These are phyloP conservation scores for Trichosporon faecale DNA, from an alignment of 1,284 basidiomycete species.

Conservation along the genomic window DNA sequence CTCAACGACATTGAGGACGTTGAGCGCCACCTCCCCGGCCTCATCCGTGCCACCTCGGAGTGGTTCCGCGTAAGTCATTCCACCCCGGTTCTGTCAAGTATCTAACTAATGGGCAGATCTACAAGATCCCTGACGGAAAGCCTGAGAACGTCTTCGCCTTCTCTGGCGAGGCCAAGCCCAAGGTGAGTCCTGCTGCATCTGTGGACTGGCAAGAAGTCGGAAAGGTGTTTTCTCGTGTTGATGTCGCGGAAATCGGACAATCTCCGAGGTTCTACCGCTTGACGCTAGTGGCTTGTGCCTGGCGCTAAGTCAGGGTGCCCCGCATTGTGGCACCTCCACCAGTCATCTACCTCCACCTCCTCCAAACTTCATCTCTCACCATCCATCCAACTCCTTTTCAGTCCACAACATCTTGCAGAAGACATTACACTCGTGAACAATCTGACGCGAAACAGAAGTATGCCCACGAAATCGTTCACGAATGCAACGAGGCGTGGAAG, in stretches of 20 bases:
- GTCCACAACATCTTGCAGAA: neutral
- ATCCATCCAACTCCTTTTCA: neutral
- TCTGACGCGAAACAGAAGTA: conserved; percentile 62
- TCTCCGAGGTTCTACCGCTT: neutral
- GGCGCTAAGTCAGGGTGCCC: neutral
- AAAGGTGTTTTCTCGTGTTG: neutral
- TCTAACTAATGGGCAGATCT: conserved; percentile 72
- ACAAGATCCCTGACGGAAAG: conserved; percentile 97
- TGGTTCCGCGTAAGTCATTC: conserved; percentile 61
- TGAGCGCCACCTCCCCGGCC: conserved; percentile 93
- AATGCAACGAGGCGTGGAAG: conserved; percentile 98
- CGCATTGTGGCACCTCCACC: neutral
- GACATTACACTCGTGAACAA: neutral
- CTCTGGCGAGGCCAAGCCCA: conserved; percentile 99
- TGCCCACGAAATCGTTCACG: conserved; percentile 96
- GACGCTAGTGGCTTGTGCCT: neutral
- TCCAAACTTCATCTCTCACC: neutral
- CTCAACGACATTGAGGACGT: conserved; percentile 99
- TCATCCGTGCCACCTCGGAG: conserved; percentile 94
- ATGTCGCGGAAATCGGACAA: neutral
- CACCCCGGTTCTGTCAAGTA: neutral
- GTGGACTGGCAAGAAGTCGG: neutral
- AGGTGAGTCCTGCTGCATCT: conserved; percentile 41
- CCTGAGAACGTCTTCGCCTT: conserved; percentile 99
- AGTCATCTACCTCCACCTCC: neutral